Percentiles rank a stretch among this genome's conserved stretches.
Conservation (phyloP, 169 alveolate species). For the Cytauxzoon felis region DNA sequence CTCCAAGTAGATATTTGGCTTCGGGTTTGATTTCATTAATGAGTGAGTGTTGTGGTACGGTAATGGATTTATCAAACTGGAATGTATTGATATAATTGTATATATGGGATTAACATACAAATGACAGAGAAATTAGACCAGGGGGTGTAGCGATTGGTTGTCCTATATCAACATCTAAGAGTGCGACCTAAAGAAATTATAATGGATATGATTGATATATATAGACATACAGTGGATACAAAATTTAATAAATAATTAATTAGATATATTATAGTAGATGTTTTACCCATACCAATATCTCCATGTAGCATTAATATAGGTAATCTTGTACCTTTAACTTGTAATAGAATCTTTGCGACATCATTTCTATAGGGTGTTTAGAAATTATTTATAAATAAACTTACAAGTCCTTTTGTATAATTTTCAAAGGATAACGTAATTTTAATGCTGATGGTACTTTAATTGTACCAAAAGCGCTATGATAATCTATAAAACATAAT, state of each 20-base stretch:
- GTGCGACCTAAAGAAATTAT: constrained; percentile 9
- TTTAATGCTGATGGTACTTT: constrained; percentile 1
- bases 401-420: constrained; percentile 21
- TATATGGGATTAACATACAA: constrained; percentile 1
- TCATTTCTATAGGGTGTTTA: not conserved
- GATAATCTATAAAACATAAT: constrained; percentile 9
- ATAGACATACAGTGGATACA: constrained; percentile 8
- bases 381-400: not conserved
- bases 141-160: constrained; percentile 57
- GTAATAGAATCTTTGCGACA: too few species aligned
- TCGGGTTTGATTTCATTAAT: constrained; percentile 19
- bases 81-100: not conserved
- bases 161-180: constrained; percentile 59
- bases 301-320: constrained; percentile 60
- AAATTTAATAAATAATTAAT: constrained; percentile 47
- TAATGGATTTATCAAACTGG: constrained; percentile 15
- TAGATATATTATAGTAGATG: constrained; percentile 30
- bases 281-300: constrained; percentile 48
- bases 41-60: constrained; percentile 26
- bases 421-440: not conserved
- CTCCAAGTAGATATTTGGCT: constrained; percentile 29
- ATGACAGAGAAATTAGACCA: constrained; percentile 24
- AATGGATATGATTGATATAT: not conserved
- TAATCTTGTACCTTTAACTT: constrained; percentile 9
- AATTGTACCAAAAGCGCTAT: constrained; percentile 41